Base-by-base conservation (phyloP, 1,284 basidiomycete genomes). In the Baeospora myosura region DNA sequence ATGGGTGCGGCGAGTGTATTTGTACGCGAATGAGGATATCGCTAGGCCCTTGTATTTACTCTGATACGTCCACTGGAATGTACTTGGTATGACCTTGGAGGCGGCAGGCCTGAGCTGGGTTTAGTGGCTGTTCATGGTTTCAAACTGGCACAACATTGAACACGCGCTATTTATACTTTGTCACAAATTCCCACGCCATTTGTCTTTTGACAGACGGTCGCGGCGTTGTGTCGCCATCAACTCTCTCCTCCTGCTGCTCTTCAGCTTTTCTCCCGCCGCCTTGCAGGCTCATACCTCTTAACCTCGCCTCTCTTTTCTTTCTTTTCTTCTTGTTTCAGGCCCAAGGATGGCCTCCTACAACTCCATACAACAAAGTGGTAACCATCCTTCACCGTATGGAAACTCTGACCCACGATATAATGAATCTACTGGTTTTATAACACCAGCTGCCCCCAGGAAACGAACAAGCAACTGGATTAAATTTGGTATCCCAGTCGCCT, bases 1-100 rank as follows among this genome's bases (percentile, higher is more conserved):
- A 89, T 89, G 85, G 88, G 86, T 14, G 87, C 87, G n/a, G 88
- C 83, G n/a, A 78, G 70, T 1, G 65, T 86, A 18, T 83, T 87
- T 56, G 58, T 86, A 7, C 61, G 73, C 40, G 81, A 86, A 50
- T 69, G n/a, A n/a, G n/a, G n/a, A n/a, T n/a, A n/a, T n/a, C n/a
- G n/a, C n/a, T n/a, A n/a, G n/a, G n/a, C n/a, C n/a, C n/a, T n/a
- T n/a, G n/a, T n/a, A n/a, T n/a, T n/a, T n/a, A n/a, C n/a, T n/a
- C n/a, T n/a, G n/a, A n/a, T n/a, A n/a, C n/a, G n/a, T n/a, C n/a
- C n/a, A n/a, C n/a, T n/a, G n/a, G n/a, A n/a, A n/a, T n/a, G n/a
- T n/a, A n/a, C n/a, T n/a, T n/a, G n/a, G n/a, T n/a, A n/a, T n/a
- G n/a, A n/a, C n/a, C n/a, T n/a, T n/a, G n/a, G n/a, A n/a, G n/a